Conservation (phyloP, 1,284 basidiomycete species). For the Heimioporus punctisporus region DNA sequence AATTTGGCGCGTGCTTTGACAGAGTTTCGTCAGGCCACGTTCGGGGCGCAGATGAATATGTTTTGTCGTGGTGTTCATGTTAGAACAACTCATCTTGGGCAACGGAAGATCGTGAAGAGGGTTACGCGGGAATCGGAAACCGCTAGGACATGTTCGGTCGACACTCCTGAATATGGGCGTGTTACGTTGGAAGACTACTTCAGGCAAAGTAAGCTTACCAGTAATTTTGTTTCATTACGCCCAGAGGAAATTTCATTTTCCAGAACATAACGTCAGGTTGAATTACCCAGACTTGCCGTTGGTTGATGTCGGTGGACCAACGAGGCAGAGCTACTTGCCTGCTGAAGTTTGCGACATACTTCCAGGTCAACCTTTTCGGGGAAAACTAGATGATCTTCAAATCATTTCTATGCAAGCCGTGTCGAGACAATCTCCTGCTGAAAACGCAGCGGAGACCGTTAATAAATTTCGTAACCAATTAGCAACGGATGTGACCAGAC, state of each 20-base stretch:
- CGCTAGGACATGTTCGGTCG: conserved; percentile 56
- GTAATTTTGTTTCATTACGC: neutral
- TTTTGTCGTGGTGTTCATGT: conserved; percentile 68
- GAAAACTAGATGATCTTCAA: conserved; percentile 67
- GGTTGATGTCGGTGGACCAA: conserved; percentile 40
- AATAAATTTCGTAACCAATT: conserved; percentile 40
- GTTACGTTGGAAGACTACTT: conserved; percentile 71
- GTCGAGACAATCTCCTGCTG: conserved; percentile 66
- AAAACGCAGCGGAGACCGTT: conserved; percentile 59
- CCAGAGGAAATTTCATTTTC: neutral
- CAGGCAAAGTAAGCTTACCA: conserved; percentile 48
- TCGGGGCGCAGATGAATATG: conserved; percentile 51
- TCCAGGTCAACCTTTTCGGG: conserved; percentile 66
- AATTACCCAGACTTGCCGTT: conserved; percentile 56
- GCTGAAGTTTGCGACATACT: conserved; percentile 73
- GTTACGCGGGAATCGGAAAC: conserved; percentile 44
- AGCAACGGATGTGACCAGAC: conserved; percentile 51
- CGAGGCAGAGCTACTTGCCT: conserved; percentile 43
- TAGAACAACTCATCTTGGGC: conserved; percentile 62
- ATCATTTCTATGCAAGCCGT: conserved; percentile 59
- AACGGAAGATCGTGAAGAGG: conserved; percentile 66
- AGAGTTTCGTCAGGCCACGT: conserved; percentile 53
- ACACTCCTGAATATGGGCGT: conserved; percentile 47
- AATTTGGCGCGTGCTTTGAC: conserved; percentile 63
- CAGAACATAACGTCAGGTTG: conserved; percentile 65